Conservation (phyloP, 2,329 filamentous ascomycete genomes). For the Microsporum audouinii region DNA sequence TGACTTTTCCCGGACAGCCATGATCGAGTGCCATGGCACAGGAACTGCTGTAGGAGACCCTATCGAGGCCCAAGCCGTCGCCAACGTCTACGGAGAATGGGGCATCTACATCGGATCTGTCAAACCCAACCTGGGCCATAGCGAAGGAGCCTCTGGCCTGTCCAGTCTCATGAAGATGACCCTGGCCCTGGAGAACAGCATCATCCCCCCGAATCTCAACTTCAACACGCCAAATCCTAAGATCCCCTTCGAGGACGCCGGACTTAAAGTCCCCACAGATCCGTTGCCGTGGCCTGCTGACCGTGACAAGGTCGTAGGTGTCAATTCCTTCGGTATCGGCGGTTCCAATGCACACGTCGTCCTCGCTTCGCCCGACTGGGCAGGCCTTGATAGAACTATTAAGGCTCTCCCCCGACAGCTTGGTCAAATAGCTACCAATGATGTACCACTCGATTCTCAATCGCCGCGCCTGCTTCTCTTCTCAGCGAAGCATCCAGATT, state of each 20-base stretch:
- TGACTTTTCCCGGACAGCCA: not conserved
- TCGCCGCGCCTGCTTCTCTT: too few species aligned
- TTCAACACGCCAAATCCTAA: constrained; percentile 21
- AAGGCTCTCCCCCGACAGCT: too few species aligned
- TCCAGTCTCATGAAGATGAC: constrained; percentile 20
- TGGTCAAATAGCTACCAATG: too few species aligned
- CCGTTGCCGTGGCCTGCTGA: not conserved
- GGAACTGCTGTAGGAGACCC: constrained; percentile 25
- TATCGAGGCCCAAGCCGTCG: constrained; percentile 15
- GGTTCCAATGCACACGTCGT: constrained; percentile 5
- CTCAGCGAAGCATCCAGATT: too few species aligned
- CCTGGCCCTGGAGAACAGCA: constrained; percentile 18
- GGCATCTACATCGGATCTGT: constrained; percentile 17
- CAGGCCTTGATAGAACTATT: not conserved
- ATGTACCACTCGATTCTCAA: too few species aligned
- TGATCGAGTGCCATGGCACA: constrained; percentile 23
- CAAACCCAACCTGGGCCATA: constrained; percentile 22
- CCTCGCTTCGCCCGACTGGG: not conserved
- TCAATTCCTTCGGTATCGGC: constrained; percentile 19
- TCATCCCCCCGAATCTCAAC: constrained; percentile 22
- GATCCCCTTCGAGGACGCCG: constrained; percentile 12
- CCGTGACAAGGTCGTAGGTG: constrained; percentile 13
- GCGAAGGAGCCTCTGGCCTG: constrained; percentile 20
- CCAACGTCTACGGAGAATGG: constrained; percentile 8
- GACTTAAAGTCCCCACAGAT: constrained; percentile 11